A percentile compares a stretch with the other conserved stretches of the same genome.
Evolutionary conservation across 116 monocot species (phyloP).

Genomic region (Cymodocea nodosa): DNA sequence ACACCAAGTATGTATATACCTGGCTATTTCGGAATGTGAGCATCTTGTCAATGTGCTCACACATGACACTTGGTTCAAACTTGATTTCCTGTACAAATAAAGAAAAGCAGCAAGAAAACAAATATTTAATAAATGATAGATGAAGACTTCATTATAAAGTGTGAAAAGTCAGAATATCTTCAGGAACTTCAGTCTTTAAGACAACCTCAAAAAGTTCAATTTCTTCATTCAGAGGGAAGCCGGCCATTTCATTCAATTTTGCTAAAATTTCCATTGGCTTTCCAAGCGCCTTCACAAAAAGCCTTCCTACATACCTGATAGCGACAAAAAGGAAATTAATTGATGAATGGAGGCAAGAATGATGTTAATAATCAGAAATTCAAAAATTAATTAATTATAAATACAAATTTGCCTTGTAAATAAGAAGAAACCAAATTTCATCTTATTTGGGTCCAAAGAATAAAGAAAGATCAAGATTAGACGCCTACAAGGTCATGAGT

Average conservation of each 20-base stretch:
- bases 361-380: not conserved
- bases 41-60: constrained; percentile 86
- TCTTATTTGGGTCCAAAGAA: no score
- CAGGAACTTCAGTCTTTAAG: not conserved
- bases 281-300: constrained; percentile 84
- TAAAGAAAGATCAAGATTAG: no score
- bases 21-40: constrained; percentile 72
- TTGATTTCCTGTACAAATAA: constrained; percentile 76
- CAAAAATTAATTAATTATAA: not conserved
- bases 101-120: not conserved
- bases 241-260: constrained; percentile 90
- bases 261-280: constrained; percentile 65
- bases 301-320: constrained; percentile 74
- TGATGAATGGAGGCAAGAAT: not conserved
- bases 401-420: not conserved
- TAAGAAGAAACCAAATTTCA: no score
- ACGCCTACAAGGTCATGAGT: no score
- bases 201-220: constrained; percentile 96
- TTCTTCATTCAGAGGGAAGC: constrained; percentile 67
- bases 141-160: not conserved
- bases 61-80: constrained; percentile 98
- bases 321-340: not conserved
- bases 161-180: not conserved
- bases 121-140: no score
- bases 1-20: constrained; percentile 20